These are phyloP conservation scores for Lasiodiplodia gonubiensis DNA, from an alignment of 2,329 filamentous ascomycete genomes.

Conservation along the genomic window DNA sequence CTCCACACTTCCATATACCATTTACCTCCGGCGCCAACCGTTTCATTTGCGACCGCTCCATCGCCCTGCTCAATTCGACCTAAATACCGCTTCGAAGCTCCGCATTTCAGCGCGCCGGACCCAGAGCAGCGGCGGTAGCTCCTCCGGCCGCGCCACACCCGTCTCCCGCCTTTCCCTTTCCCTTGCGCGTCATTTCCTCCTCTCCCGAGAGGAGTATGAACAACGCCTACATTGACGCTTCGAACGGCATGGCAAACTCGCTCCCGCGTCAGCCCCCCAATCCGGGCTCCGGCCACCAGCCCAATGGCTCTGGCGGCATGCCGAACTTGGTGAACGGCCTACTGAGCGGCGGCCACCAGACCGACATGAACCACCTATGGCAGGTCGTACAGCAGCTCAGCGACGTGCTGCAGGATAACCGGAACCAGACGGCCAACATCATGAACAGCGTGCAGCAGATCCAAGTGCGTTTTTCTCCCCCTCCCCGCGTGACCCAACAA, in stretches of 20 bases:
- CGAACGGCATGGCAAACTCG: constrained; percentile 32
- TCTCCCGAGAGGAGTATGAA: constrained; percentile 21
- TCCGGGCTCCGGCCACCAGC: constrained; percentile 36
- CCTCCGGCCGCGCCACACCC: not conserved
- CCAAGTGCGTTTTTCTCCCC: not conserved
- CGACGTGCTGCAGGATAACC: constrained; percentile 48
- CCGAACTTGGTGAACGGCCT: constrained; percentile 47
- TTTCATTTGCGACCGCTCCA: not conserved
- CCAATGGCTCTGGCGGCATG: constrained; percentile 44
- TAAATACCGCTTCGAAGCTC: constrained; percentile 4
- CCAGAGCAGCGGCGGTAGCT: not conserved
- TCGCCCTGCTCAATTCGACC: not conserved
- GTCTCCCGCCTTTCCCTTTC: not conserved
- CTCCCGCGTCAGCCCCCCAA: constrained; percentile 44
- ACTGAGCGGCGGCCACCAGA: constrained; percentile 48
- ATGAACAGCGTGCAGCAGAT: constrained; percentile 46
- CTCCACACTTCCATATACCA: not conserved
- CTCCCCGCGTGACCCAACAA: not conserved
- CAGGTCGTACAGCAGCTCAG: constrained; percentile 48
- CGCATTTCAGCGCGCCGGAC: not conserved
- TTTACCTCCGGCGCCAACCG: too few species aligned
- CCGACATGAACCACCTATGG: constrained; percentile 52
- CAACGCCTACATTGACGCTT: constrained; percentile 32
- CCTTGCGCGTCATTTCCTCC: not conserved
- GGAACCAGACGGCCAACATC: constrained; percentile 45